A percentile compares a stretch with the other conserved stretches of the same genome.
These are phyloP conservation scores for Metschnikowia proteae DNA, from an alignment of 805 yeast species.

Conservation along the genomic window DNA sequence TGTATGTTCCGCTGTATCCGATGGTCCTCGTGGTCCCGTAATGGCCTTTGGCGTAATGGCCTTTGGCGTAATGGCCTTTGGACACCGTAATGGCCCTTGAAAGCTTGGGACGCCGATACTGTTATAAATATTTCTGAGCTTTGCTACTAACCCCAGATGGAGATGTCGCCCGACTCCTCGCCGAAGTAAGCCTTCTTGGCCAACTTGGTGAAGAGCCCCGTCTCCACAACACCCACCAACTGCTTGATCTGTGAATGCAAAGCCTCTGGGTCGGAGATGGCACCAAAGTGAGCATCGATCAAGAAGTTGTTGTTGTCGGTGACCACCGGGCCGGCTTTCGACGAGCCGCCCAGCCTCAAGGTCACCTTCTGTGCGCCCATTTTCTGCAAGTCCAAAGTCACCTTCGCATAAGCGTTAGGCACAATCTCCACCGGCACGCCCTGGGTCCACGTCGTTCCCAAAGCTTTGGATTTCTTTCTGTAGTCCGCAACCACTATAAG, in stretches of 20 bases:
- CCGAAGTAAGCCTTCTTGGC: slow-evolving; percentile 88
- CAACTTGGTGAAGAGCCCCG: slow-evolving; percentile 78
- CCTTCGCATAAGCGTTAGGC: slow-evolving; percentile 80
- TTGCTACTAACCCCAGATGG: slow-evolving; percentile 10
- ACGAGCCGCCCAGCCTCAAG: slow-evolving; percentile 81
- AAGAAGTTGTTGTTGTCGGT: slow-evolving; percentile 94
- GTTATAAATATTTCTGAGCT: neutral
- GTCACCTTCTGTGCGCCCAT: slow-evolving; percentile 63
- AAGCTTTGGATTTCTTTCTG: slow-evolving; percentile 68
- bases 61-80: neutral
- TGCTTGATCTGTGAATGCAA: slow-evolving; percentile 67
- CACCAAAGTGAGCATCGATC: slow-evolving; percentile 90
- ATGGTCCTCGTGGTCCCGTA: neutral
- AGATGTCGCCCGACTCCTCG: slow-evolving; percentile 62
- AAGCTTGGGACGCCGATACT: neutral
- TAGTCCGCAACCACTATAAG: slow-evolving; percentile 91
- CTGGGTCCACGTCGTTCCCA: slow-evolving; percentile 81
- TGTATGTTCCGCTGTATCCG: neutral
- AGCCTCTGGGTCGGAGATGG: slow-evolving; percentile 45
- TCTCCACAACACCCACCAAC: slow-evolving; percentile 92
- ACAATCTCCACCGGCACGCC: slow-evolving; percentile 97
- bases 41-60: neutral
- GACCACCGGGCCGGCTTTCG: slow-evolving; percentile 95
- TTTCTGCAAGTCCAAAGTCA: slow-evolving; percentile 54
- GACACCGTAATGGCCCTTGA: neutral